Conservation (phyloP, 768 basidiomycete species). For the Suillus plorans region DNA sequence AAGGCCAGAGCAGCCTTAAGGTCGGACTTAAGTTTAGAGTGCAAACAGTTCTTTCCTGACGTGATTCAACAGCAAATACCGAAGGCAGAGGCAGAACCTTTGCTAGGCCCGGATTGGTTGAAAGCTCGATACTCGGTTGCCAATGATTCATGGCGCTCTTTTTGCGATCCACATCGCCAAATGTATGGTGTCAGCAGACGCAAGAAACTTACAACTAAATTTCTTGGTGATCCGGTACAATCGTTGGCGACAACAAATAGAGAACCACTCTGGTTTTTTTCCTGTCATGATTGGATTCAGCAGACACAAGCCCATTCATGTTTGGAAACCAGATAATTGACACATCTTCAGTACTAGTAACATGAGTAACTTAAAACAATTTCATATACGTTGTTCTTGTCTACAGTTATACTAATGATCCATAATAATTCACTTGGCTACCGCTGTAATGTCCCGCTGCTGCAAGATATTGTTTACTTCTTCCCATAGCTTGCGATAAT, state of each 20-base stretch:
- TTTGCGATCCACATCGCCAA: not conserved
- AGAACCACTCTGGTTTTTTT: not conserved
- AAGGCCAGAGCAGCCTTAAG: not conserved
- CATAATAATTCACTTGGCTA: not conserved
- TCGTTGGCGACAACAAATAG: not conserved
- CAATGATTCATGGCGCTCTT: not conserved
- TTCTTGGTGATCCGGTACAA: not conserved
- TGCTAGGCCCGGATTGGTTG: slow-evolving; percentile 1
- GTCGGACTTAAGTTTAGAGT: not conserved
- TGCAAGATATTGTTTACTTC: slow-evolving; percentile 1
- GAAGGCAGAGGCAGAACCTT: not conserved
- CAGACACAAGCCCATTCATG: not conserved
- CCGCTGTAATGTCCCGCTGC: not conserved
- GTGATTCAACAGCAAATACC: not conserved
- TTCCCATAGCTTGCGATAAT: not conserved
- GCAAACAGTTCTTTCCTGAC: not conserved
- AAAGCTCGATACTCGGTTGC: not conserved
- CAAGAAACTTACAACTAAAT: not conserved
- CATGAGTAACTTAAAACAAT: too few species aligned
- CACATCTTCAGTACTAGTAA: not conserved
- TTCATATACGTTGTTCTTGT: not conserved
- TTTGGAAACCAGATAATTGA: not conserved
- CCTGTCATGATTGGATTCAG: not conserved
- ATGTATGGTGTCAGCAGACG: not conserved
- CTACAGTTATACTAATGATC: not conserved